A percentile compares a stretch with the other conserved stretches of the same genome.
Conservation (phyloP, 306 rosid species). For the Neltuma alba region DNA sequence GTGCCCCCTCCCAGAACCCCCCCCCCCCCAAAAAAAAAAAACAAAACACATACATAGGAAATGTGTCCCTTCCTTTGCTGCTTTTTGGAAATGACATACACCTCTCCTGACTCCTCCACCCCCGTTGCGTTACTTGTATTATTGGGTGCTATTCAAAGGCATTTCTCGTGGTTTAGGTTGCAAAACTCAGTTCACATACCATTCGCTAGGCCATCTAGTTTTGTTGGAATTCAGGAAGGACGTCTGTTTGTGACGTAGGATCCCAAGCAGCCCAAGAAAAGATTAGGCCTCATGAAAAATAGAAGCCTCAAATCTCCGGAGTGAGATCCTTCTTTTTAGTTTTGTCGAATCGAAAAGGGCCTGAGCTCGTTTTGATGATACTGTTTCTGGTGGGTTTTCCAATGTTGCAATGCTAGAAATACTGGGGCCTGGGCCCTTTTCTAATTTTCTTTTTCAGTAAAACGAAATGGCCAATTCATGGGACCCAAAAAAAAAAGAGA, state of each 20-base stretch:
- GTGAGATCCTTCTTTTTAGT: neutral
- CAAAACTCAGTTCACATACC: slow-evolving; percentile 24
- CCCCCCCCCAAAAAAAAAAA: too few relatives aligned
- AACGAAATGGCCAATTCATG: too few relatives aligned
- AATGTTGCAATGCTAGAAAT: neutral
- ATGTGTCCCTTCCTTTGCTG: neutral
- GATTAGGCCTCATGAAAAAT: too few relatives aligned
- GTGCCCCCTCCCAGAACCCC: slow-evolving; percentile 19
- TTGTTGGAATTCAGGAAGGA: neutral
- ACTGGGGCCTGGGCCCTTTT: too few relatives aligned
- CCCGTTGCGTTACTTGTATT: slow-evolving; percentile 35
- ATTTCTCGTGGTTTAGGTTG: slow-evolving; percentile 20
- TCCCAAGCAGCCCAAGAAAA: neutral
- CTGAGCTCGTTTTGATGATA: neutral
- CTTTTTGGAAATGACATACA: slow-evolving; percentile 38
- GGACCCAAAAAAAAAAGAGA: too few relatives aligned
- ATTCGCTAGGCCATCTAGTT: neutral
- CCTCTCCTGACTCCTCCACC: slow-evolving; percentile 27
- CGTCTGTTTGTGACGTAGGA: neutral
- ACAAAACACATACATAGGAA: too few relatives aligned
- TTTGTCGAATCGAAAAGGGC: neutral
- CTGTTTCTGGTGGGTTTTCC: neutral
- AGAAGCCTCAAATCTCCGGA: neutral
- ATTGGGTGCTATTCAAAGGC: neutral
- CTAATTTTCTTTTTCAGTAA: too few relatives aligned